Percentiles rank a stretch among this genome's conserved stretches.
Conservation (phyloP, 1,284 basidiomycete genomes). For the Leccinum ponderosum region DNA sequence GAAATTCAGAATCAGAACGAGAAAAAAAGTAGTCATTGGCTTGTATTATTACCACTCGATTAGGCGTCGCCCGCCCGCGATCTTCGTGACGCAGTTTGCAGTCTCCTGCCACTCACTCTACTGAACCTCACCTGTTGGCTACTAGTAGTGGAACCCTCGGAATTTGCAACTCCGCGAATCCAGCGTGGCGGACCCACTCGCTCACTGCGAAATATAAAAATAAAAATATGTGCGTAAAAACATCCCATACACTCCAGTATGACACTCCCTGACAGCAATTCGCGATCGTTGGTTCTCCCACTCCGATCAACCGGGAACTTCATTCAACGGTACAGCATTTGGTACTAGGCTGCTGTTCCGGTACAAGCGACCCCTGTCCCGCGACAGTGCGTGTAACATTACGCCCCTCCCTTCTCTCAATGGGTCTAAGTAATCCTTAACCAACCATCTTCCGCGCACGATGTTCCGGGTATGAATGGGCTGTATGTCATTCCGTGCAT, state of each 20-base stretch:
- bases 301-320: conserved; percentile 16
- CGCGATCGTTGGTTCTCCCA: conserved; percentile 9
- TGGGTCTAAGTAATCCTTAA: not conserved
- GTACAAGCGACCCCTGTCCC: not conserved
- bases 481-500: conserved; percentile 7
- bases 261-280: not conserved
- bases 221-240: conserved; percentile 16
- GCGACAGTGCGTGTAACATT: conserved; percentile 6
- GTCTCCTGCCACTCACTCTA: not conserved
- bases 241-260: not conserved
- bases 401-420: conserved; percentile 6
- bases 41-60: conserved; percentile 29
- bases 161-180: conserved; percentile 33
- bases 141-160: not conserved
- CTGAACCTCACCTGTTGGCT: not conserved
- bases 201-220: not conserved
- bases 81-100: conserved; percentile 12
- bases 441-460: conserved; percentile 10
- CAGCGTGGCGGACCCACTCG: conserved; percentile 20
- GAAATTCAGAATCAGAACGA: conserved; percentile 9
- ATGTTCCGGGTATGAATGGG: conserved; percentile 28
- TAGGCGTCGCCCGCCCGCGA: conserved; percentile 1
- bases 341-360: not conserved
- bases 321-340: conserved; percentile 6
- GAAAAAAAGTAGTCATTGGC: conserved; percentile 19